These are phyloP conservation scores for Polysphondylium violaceum DNA, from an alignment of 78 protist species.

Conservation along the genomic window DNA sequence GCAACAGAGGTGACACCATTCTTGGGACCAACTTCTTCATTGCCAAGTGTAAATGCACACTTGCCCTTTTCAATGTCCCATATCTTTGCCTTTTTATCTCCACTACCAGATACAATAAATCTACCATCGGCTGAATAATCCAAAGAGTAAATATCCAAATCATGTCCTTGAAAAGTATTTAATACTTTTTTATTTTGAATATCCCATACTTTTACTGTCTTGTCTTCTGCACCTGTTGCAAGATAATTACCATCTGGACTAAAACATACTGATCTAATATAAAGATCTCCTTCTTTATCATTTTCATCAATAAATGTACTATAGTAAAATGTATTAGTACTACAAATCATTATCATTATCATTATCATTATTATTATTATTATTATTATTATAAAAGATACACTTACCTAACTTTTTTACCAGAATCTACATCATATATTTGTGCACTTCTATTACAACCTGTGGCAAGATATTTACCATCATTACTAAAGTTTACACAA, in stretches of 20 bases:
- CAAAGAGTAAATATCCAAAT: constrained; percentile 91
- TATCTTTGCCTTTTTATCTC: constrained; percentile 90
- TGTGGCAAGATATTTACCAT: constrained; percentile 89
- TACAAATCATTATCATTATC: background rate
- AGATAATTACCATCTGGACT: constrained; percentile 90
- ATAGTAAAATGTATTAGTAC: background rate
- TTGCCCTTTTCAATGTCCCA: constrained; percentile 87
- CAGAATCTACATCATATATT: constrained; percentile 90
- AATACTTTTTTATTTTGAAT: constrained; percentile 49
- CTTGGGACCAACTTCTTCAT: constrained; percentile 91
- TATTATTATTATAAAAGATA: background rate
- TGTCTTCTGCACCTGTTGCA: constrained; percentile 92
- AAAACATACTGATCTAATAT: constrained; percentile 92
- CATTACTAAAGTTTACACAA: constrained; percentile 89
- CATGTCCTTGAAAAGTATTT: constrained; percentile 86
- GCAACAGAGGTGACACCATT: constrained; percentile 95
- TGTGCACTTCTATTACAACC: constrained; percentile 93
- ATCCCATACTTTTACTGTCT: constrained; percentile 88
- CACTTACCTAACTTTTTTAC: constrained; percentile 83
- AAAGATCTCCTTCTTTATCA: constrained; percentile 81
- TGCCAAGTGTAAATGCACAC: constrained; percentile 84
- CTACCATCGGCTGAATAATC: constrained; percentile 90
- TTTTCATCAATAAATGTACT: constrained; percentile 68
- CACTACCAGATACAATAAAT: constrained; percentile 90
- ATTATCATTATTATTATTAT: background rate